A percentile compares a stretch with the other conserved stretches of the same genome.
phyloP scores from a whole-genome alignment of 257 asterid genomes.

The Solanum piurae region DNA sequence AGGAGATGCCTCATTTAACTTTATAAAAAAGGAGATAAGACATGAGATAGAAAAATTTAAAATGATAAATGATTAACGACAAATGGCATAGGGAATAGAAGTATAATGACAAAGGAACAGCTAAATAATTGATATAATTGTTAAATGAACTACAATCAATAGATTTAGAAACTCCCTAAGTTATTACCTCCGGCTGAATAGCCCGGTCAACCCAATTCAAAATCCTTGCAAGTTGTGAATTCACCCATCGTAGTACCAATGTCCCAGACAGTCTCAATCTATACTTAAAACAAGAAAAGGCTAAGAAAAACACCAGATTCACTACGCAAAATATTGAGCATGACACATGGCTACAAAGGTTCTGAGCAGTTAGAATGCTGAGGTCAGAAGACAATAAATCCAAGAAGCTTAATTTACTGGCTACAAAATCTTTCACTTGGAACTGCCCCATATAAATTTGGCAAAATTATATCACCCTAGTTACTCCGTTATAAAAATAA shows the following conservation, averaged over 20 bases:
- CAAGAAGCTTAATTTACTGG: neutral
- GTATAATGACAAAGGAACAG: neutral
- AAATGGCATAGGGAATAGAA: neutral
- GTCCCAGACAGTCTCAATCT: slow-evolving; percentile 94
- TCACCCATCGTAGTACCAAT: slow-evolving; percentile 93
- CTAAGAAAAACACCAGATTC: slow-evolving; percentile 1
- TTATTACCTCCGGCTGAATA: slow-evolving; percentile 78
- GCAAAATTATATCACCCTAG: neutral
- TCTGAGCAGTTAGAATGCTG: neutral
- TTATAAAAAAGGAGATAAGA: neutral
- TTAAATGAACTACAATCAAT: neutral
- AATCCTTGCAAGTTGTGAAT: slow-evolving; percentile 85
- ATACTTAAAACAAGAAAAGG: slow-evolving; percentile 11
- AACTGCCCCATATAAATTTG: neutral
- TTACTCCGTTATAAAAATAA: neutral
- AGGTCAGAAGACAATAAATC: neutral
- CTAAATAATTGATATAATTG: neutral
- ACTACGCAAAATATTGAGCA: neutral
- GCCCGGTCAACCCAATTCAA: slow-evolving; percentile 92
- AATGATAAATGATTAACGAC: neutral
- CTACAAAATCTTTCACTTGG: neutral
- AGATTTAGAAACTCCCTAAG: neutral
- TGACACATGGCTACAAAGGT: neutral
- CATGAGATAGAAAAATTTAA: neutral
- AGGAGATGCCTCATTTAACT: neutral